phyloP scores from a whole-genome alignment of 371 early-diverging fungal species.

The Lichtheimia hyalospora region DNA sequence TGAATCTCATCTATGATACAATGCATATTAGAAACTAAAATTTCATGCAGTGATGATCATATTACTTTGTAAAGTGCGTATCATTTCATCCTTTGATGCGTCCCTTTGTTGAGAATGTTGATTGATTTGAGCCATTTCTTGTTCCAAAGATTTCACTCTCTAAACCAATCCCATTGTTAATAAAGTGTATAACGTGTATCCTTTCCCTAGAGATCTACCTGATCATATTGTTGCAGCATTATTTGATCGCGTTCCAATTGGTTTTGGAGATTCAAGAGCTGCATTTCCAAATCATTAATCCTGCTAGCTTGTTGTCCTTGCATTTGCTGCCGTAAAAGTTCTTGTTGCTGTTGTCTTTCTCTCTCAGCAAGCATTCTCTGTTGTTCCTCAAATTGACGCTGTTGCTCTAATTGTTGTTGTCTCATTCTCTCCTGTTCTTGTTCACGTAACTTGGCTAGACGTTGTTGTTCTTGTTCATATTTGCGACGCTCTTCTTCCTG shows the following conservation, averaged over 20 bases:
- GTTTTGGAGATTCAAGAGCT: constrained; percentile 72
- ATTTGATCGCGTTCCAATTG: constrained; percentile 85
- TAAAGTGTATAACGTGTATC: not conserved
- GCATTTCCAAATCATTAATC: constrained; percentile 76
- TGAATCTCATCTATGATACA: constrained; percentile 62
- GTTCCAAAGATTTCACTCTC: constrained; percentile 74
- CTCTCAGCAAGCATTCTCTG: constrained; percentile 67
- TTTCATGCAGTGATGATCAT: constrained; percentile 1
- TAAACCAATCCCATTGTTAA: constrained; percentile 19
- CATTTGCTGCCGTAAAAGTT: constrained; percentile 71
- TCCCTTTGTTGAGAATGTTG: constrained; percentile 68
- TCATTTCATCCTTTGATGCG: constrained; percentile 72
- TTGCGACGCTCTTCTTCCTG: constrained; percentile 49
- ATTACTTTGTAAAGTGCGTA: constrained; percentile 75
- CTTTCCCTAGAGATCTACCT: constrained; percentile 38
- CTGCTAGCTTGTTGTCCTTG: constrained; percentile 75
- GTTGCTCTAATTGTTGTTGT: constrained; percentile 65
- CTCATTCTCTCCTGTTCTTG: constrained; percentile 60
- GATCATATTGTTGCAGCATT: constrained; percentile 81
- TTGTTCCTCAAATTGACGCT: constrained; percentile 73
- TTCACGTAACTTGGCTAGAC: constrained; percentile 59
- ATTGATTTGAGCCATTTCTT: constrained; percentile 77
- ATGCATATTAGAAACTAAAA: not conserved
- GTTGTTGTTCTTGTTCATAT: constrained; percentile 72
- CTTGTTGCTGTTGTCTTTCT: constrained; percentile 67